A percentile compares a stretch with the other conserved stretches of the same genome.
Conservation (phyloP, 306 rosid genomes). For the Cucurbita ficifolia region DNA sequence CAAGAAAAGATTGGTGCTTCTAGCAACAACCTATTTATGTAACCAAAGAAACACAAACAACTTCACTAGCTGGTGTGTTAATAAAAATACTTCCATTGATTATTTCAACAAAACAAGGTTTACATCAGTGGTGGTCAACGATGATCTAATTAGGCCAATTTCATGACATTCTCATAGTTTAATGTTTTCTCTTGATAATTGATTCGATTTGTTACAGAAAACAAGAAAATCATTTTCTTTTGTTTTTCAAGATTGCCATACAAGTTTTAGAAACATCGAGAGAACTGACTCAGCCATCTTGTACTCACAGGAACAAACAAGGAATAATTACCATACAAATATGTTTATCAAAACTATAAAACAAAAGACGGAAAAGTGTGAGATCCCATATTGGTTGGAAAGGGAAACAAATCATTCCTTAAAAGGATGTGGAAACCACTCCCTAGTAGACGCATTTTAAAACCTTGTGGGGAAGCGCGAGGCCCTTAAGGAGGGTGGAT, state of each 20-base stretch:
- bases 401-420: too few relatives aligned
- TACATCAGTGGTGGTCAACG: not conserved
- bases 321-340: not conserved
- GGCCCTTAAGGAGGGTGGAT: too few relatives aligned
- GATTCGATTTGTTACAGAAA: not conserved
- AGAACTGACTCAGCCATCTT: too few relatives aligned
- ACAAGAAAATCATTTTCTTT: not conserved
- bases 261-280: not conserved
- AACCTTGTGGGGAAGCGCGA: too few relatives aligned
- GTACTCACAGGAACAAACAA: too few relatives aligned
- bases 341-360: not conserved
- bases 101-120: not conserved
- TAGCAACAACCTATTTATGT: not conserved
- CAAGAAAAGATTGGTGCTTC: not conserved
- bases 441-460: too few relatives aligned
- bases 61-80: not conserved
- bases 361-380: not conserved
- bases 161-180: not conserved
- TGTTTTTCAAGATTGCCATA: not conserved
- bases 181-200: not conserved
- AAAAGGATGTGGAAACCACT: too few relatives aligned
- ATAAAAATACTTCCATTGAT: not conserved
- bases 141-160: not conserved
- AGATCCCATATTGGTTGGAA: too few relatives aligned
- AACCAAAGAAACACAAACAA: not conserved